These are phyloP conservation scores for Ustilago sp. DNA, from an alignment of 1,284 basidiomycete genomes.

Conservation along the genomic window DNA sequence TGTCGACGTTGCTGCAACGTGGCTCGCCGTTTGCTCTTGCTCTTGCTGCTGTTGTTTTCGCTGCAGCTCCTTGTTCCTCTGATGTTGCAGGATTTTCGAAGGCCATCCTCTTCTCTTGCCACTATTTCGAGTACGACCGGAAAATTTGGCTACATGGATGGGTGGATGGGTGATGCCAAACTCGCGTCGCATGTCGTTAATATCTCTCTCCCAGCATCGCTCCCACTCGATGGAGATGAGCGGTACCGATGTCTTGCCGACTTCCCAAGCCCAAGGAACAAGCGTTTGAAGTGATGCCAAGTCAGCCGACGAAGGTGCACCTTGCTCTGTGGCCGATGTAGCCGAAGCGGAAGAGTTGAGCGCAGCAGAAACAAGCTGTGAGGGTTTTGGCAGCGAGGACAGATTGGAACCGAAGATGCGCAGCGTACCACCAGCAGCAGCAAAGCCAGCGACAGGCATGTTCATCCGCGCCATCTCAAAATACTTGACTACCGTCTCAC, in stretches of 20 bases:
- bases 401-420: slow-evolving; percentile 52
- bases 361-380: slow-evolving; percentile 26
- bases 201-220: slow-evolving; percentile 85
- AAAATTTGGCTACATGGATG: slow-evolving; percentile 57
- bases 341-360: slow-evolving; percentile 13
- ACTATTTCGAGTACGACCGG: slow-evolving; percentile 29
- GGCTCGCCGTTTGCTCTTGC: slow-evolving; percentile 11
- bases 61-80: slow-evolving; percentile 29
- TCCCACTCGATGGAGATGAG: slow-evolving; percentile 97
- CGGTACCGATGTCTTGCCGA: slow-evolving; percentile 79
- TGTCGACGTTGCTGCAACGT: neutral
- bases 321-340: neutral
- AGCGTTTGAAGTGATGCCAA: slow-evolving; percentile 36
- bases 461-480: slow-evolving; percentile 94
- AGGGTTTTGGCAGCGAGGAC: slow-evolving; percentile 39
- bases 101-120: slow-evolving; percentile 61
- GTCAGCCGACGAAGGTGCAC: slow-evolving; percentile 10
- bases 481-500: slow-evolving; percentile 94
- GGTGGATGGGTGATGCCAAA: slow-evolving; percentile 75
- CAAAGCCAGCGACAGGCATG: slow-evolving; percentile 86
- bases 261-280: slow-evolving; percentile 79
- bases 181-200: slow-evolving; percentile 82
- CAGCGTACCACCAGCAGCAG: slow-evolving; percentile 78
- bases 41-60: slow-evolving; percentile 9
- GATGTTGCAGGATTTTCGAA: slow-evolving; percentile 56